Conservation (phyloP, 2,329 filamentous ascomycete genomes). For the Ceratocystiopsis brevicomis region DNA sequence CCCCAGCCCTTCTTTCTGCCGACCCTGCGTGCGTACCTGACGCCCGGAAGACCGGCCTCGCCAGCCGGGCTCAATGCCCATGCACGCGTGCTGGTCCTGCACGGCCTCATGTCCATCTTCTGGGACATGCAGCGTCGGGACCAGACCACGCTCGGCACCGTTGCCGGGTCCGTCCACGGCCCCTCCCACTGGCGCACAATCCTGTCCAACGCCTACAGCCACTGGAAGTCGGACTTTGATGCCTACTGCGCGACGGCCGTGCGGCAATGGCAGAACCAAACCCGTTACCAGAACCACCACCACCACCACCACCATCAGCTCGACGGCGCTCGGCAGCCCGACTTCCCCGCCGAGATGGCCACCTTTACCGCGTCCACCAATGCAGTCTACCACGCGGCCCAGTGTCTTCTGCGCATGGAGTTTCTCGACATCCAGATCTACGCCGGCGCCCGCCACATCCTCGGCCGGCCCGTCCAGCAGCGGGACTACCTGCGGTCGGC, state of each 20-base stretch:
- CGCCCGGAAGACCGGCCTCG: neutral
- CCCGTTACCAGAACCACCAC: neutral
- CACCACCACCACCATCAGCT: no score
- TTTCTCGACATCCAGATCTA: slow-evolving; percentile 10
- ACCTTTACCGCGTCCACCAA: slow-evolving; percentile 4
- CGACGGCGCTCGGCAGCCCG: neutral
- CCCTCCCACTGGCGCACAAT: slow-evolving; percentile 1
- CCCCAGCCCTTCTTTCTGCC: slow-evolving; percentile 1
- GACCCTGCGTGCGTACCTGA: neutral
- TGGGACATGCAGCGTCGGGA: slow-evolving; percentile 10
- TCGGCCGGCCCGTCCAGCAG: slow-evolving; percentile 7
- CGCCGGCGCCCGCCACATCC: slow-evolving; percentile 8
- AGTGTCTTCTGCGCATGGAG: slow-evolving; percentile 4
- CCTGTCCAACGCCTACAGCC: slow-evolving; percentile 3
- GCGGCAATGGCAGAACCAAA: neutral
- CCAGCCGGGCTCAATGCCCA: neutral
- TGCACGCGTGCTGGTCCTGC: slow-evolving; percentile 5
- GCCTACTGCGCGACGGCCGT: neutral
- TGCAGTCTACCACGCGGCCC: slow-evolving; percentile 7
- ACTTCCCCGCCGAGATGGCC: neutral
- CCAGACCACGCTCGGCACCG: slow-evolving; percentile 6
- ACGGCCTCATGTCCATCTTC: slow-evolving; percentile 7
- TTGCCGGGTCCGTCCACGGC: neutral
- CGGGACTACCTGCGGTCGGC: slow-evolving; percentile 7
- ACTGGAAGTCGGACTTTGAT: slow-evolving; percentile 7